Base-by-base conservation (phyloP, 2,329 filamentous ascomycete genomes). In the Calonectria pauciramosa region DNA sequence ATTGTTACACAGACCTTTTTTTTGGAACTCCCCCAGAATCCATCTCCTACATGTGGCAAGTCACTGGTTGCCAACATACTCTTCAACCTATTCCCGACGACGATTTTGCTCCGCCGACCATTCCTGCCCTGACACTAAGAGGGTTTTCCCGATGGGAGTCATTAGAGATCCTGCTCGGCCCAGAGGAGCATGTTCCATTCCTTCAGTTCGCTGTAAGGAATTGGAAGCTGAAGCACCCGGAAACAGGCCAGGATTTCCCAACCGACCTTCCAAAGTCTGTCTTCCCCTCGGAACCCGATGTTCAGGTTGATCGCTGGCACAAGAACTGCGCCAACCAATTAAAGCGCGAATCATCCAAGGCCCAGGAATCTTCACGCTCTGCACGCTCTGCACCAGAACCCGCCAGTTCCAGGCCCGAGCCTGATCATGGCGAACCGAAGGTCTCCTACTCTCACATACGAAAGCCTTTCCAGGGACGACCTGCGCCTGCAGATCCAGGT, bases 111-210 rank as follows among this genome's bases (percentile, higher is more conserved):
- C 88, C 93, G 0, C 97, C 96, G 0, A 92, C 91, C 0, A 90
- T 98, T 52, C 97, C 97, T 0, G 95, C 96, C 18, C 87, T 99
- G 71, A 97, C 96, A 44, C 89, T 90, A 0, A 91, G 92, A 81
- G 97, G 97, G 51, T 99, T 98, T 84, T 94, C 96, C 54, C 93
- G 95, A 83, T 99, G 96, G 96, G 94, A 98, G 87, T 95, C 95
- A 0, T 94, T 99, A 70, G 95, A 99, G 86, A 90, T 98, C 28
- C 88, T 99, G 44, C 90, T 99, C 2, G 94, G 93, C 2, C 97
- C 97, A 0, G 94, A 97, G 79, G 95, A 97, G 80, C 96, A 99
- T 86, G 94, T 96, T 0, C 92, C 92, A 0, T 96, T 96, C 80
- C 85, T 99, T 30, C 95, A 97, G 80, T 93, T 91, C 80, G 95